phyloP scores from a whole-genome alignment of 768 basidiomycete species.

The Pholiota microspora region DNA sequence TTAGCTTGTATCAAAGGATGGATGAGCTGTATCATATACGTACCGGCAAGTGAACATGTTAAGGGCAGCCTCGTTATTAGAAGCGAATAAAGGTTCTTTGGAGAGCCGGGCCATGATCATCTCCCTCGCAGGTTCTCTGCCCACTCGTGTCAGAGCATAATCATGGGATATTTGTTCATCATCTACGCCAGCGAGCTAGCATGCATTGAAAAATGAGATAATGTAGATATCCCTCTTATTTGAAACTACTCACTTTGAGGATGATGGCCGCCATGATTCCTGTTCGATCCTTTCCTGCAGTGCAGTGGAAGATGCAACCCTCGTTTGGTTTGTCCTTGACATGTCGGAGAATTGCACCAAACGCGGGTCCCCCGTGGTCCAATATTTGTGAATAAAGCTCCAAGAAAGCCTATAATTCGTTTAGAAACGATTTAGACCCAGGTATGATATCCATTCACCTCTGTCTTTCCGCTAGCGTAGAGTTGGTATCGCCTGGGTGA shows the following conservation, averaged over 20 bases:
- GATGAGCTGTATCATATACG: conserved; percentile 16
- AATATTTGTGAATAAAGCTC: conserved; percentile 80
- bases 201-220: not conserved
- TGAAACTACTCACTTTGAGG: conserved; percentile 47
- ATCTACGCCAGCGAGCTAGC: conserved; percentile 72
- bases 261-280: conserved; percentile 73
- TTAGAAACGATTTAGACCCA: not conserved
- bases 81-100: conserved; percentile 71
- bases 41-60: conserved; percentile 83
- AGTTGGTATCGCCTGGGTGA: conserved; percentile 59
- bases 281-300: conserved; percentile 84
- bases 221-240: not conserved
- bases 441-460: conserved; percentile 39
- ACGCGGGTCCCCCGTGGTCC: conserved; percentile 66
- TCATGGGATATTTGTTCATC: conserved; percentile 66
- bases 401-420: conserved; percentile 62
- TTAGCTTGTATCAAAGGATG: not conserved
- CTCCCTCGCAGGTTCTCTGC: conserved; percentile 75
- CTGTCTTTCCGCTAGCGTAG: conserved; percentile 78
- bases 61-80: conserved; percentile 72
- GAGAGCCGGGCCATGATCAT: conserved; percentile 66
- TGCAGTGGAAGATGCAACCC: conserved; percentile 75
- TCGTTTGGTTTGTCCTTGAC: conserved; percentile 67
- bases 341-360: conserved; percentile 71
- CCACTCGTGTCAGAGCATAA: conserved; percentile 75